Evolutionary conservation across 2,329 filamentous ascomycete genomes (phyloP), one percentile per base, ranked within the genome.

Genomic region (Penicillium brasilianum): DNA sequence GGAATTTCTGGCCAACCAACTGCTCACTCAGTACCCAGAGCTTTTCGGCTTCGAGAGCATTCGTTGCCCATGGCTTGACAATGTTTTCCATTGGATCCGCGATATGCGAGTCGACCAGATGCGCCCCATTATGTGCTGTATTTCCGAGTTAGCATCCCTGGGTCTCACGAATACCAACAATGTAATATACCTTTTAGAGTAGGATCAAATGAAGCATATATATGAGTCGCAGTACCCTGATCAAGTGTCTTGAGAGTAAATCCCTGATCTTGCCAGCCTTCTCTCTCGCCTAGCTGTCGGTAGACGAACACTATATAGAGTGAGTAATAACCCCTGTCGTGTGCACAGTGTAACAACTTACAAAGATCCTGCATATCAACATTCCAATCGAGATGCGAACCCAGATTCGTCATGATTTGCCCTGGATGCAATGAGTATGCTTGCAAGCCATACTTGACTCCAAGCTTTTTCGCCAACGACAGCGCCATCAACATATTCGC

Each of bases 21-120:
- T 77, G 71, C 67, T 84, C 81, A 49, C 80, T 83, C 48, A 83
- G 63, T 54, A 75, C 74, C 80, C 81, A 84, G 36, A 83, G 60
- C 54, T 73, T 77, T 39, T 80, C 77, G 1, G 77, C 79, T n/a
- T 73, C 70, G 37, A 70, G 53, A n/a, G 54, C 64, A 36, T 64
- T 67, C 5, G 62, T 69, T 16, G 67, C 68, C 65, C 68, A 70
- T 8, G 67, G 59, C 36, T 65, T 68, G 7, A 77, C 77, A 0
- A 72, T 69, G 10, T 78, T 74, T 2, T 59, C 71, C 13, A 69
- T 74, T 74, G 67, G 78, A 52, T 78, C 67, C 1, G 69, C 66
- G 4, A 81, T 67, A 54, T 79, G 78, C 61, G 77, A 80, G 60
- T 81, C 78, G 34, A 71, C 66, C 20, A 84, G 69, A 60, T 79